phyloP scores from a whole-genome alignment of 805 yeast species.

The Wickerhamiella occidentalis region DNA sequence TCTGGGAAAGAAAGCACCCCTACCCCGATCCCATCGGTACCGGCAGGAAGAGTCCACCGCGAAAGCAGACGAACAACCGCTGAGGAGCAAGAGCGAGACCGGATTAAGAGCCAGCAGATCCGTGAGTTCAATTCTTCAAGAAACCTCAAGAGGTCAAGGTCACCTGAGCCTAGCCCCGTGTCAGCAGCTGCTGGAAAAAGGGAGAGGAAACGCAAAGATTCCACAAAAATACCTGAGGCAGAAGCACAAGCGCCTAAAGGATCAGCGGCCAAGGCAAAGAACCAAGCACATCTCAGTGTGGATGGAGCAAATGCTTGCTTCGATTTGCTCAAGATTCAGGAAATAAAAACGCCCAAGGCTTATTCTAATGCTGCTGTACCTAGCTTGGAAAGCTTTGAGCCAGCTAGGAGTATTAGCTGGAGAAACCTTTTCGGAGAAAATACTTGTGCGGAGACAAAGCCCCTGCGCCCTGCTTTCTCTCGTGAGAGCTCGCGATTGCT shows the following conservation, averaged over 20 bases:
- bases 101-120: neutral
- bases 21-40: neutral
- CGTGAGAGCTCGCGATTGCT: neutral
- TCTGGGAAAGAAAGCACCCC: neutral
- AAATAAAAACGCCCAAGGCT: neutral
- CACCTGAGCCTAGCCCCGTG: neutral
- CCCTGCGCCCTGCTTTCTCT: neutral
- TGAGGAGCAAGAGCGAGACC: neutral
- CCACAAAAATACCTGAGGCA: too few relatives aligned
- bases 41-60: neutral
- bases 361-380: neutral
- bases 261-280: neutral
- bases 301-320: neutral
- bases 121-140: neutral
- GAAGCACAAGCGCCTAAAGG: neutral
- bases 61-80: neutral
- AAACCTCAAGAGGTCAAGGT: neutral
- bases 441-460: neutral
- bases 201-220: too few relatives aligned
- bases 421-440: neutral
- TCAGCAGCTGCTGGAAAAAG: neutral
- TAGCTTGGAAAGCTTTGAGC: neutral
- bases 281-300: neutral
- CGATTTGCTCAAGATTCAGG: neutral
- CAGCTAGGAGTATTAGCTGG: neutral